Evolutionary conservation across 371 early-diverging fungal genomes (phyloP), one percentile per base, ranked within the genome.

Genomic region (Saksenaea vasiformis): DNA sequence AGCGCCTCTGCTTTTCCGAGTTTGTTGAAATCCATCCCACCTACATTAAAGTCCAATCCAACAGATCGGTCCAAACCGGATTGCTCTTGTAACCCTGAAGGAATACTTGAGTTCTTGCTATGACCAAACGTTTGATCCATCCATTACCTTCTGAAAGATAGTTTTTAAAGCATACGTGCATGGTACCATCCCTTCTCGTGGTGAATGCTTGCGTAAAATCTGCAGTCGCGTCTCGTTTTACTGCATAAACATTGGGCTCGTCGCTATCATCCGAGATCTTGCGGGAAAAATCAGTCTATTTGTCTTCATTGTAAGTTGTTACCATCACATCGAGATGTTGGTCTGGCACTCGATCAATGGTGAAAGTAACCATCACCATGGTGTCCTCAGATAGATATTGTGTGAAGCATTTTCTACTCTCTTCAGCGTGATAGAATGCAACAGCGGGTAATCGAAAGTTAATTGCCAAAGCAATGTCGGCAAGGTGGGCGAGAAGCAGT

Each of bases 101-200:
- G 24, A n/a, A 51, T 13, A 0, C 8, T 22, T 28, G 26, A 43
- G 47, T 47, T 26, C n/a, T 14, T 8, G 26, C 9, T 4, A 5
- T 14, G 19, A 36, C 35, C 15, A 31, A 26, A 26, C 58, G 0
- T 11, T 36, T 35, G 14, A 13, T 1, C 0, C 1, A 10, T 11
- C n/a, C 51, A 39, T 68, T 84, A 83, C 94, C 92, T 36, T 81
- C 76, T 53, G 84, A 74, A n/a, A 95, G 83, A 31, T 80, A 70
- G 71, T 95, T 95, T 31, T 87, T 88, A 80, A 97, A 93, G 72
- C 98, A 97, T 58, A 92, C 88, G 54, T 86, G 74, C n/a, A 96
- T 79, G 68, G 92, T 86, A 31, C 94, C 92, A 57, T 93, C 88
- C 4, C 83, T 82, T 70, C 92, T 93, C 24, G 94, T 94, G 54